phyloP scores from a whole-genome alignment of 2,329 filamentous ascomycete species.

The Penicillium sp. region DNA sequence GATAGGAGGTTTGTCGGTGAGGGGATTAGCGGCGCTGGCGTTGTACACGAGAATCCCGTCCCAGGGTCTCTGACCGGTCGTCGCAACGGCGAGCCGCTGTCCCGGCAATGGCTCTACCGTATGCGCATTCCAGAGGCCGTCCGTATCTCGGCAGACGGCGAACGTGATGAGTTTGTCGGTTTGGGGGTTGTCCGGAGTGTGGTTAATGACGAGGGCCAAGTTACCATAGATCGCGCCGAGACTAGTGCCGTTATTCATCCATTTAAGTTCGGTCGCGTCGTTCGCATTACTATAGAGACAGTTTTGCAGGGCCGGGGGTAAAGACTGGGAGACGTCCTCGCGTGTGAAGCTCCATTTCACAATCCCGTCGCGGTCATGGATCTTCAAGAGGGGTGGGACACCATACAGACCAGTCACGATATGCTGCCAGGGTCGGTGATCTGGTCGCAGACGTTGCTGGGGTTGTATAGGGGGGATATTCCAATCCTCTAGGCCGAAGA shows the following conservation, averaged over 20 bases:
- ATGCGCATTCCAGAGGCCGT: constrained; percentile 21
- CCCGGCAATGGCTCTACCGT: constrained; percentile 20
- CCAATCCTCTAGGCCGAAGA: constrained; percentile 14
- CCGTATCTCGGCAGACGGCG: constrained; percentile 19
- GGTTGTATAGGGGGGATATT: constrained; percentile 19
- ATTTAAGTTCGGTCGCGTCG: constrained; percentile 26
- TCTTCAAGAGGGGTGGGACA: constrained; percentile 16
- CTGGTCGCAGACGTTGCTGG: constrained; percentile 17
- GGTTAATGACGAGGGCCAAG: constrained; percentile 22
- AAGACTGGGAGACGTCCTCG: constrained; percentile 16
- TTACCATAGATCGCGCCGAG: constrained; percentile 23
- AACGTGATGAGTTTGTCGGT: constrained; percentile 25
- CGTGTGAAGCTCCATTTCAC: constrained; percentile 21
- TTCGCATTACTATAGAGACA: constrained; percentile 20
- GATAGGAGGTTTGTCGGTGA: constrained; percentile 19
- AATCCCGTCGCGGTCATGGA: constrained; percentile 17
- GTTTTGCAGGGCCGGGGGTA: constrained; percentile 12
- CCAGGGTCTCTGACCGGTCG: constrained; percentile 22
- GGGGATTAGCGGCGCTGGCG: constrained; percentile 14
- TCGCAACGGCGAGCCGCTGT: constrained; percentile 19
- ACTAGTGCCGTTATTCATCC: constrained; percentile 19
- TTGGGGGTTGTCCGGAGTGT: constrained; percentile 18
- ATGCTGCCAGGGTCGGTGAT: constrained; percentile 15
- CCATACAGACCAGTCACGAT: constrained; percentile 22
- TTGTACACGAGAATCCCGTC: constrained; percentile 25